phyloP scores from a whole-genome alignment of 2,329 filamentous ascomycete species.

The Triangularia verruculosa region DNA sequence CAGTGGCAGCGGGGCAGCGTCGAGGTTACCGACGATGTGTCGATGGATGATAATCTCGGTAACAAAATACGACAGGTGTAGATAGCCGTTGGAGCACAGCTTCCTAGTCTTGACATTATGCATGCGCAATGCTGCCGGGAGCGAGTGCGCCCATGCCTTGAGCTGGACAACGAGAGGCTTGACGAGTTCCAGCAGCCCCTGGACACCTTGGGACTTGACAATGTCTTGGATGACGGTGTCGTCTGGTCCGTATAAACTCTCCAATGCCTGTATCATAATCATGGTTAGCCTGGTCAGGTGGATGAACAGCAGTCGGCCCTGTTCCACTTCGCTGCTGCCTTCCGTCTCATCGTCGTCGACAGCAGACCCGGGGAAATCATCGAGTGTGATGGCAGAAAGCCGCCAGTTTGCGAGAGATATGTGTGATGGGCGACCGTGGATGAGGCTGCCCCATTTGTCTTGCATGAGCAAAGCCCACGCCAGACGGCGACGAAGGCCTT shows the following conservation, averaged over 20 bases:
- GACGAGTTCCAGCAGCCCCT: constrained; percentile 25
- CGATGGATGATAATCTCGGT: constrained; percentile 52
- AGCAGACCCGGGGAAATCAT: constrained; percentile 40
- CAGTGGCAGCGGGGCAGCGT: constrained; percentile 25
- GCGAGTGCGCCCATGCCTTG: constrained; percentile 25
- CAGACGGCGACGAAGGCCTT: constrained; percentile 57
- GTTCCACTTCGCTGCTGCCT: constrained; percentile 42
- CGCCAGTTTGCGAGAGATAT: constrained; percentile 55
- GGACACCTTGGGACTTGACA: constrained; percentile 18
- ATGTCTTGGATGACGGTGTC: constrained; percentile 21
- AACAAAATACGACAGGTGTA: constrained; percentile 51
- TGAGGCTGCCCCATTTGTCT: constrained; percentile 59
- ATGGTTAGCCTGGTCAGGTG: constrained; percentile 49
- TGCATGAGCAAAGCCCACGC: constrained; percentile 66
- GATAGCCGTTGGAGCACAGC: constrained; percentile 39
- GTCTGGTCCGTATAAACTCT: constrained; percentile 45
- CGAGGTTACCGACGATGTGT: constrained; percentile 45
- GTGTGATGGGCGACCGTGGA: constrained; percentile 56
- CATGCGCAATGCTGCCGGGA: constrained; percentile 27
- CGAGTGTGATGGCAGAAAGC: constrained; percentile 37
- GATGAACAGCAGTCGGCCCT: constrained; percentile 47
- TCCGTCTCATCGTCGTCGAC: constrained; percentile 38
- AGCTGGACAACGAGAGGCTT: constrained; percentile 30
- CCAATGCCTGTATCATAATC: constrained; percentile 50
- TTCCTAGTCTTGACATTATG: constrained; percentile 26